phyloP scores from a whole-genome alignment of 495 filamentous ascomycete species.

The Annulohypoxylon maeteangense region DNA sequence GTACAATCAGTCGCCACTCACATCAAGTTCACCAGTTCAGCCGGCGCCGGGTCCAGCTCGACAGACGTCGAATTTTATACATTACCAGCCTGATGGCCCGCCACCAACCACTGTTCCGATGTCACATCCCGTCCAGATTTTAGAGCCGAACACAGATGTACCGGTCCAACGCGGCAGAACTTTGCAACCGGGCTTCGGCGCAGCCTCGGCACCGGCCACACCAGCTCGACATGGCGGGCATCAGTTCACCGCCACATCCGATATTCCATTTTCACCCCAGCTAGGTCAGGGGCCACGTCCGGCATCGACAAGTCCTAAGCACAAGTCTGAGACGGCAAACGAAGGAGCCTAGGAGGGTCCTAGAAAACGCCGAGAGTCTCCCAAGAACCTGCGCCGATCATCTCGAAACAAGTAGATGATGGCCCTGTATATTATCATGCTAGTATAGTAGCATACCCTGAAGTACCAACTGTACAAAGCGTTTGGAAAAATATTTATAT shows the following conservation, averaged over 20 bases:
- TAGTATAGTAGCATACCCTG: not conserved
- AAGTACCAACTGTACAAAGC: not conserved
- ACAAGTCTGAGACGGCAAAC: constrained; percentile 27
- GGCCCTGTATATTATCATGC: not conserved
- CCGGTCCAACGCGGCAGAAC: constrained; percentile 3
- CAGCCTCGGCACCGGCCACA: constrained; percentile 36
- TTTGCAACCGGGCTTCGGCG: constrained; percentile 2
- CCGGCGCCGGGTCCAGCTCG: constrained; percentile 1
- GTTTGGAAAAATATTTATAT: not conserved
- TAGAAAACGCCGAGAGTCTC: not conserved
- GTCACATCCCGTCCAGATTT: constrained; percentile 49
- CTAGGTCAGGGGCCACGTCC: constrained; percentile 15
- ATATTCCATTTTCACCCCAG: constrained; percentile 49
- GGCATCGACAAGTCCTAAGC: constrained; percentile 16
- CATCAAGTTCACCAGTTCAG: constrained; percentile 30
- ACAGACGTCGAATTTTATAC: constrained; percentile 42
- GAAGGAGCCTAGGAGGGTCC: constrained; percentile 11
- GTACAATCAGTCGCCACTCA: constrained; percentile 24
- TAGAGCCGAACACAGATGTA: constrained; percentile 47
- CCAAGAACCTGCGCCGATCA: not conserved
- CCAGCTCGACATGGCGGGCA: constrained; percentile 46
- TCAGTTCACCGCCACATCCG: constrained; percentile 49
- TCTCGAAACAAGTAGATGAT: not conserved
- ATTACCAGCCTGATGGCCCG: constrained; percentile 55
- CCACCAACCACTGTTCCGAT: constrained; percentile 31